Conservation (phyloP, 139 green algal genomes). For the Trebouxia sp. region DNA sequence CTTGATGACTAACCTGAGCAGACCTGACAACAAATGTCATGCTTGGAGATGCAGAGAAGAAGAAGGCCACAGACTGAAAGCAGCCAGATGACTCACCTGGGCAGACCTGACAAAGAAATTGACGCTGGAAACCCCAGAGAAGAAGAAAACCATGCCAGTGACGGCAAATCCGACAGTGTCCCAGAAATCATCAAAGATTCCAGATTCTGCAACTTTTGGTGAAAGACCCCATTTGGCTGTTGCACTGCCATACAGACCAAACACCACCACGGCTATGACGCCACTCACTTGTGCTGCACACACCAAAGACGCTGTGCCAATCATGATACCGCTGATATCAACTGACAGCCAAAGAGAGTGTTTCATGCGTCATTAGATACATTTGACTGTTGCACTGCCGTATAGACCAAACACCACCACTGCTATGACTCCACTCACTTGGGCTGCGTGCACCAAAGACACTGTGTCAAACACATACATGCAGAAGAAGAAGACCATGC, state of each 20-base stretch:
- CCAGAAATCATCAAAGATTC: slow-evolving; percentile 66
- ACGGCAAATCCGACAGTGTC: slow-evolving; percentile 58
- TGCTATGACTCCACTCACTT: slow-evolving; percentile 64
- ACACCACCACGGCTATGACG: slow-evolving; percentile 87
- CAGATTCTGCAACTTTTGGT: slow-evolving; percentile 14
- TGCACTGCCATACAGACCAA: slow-evolving; percentile 78
- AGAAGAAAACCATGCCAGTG: slow-evolving; percentile 90
- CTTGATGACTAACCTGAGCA: too few relatives aligned
- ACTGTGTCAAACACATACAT: neutral
- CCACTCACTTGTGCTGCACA: slow-evolving; percentile 36
- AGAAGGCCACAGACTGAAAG: too few relatives aligned
- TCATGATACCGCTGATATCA: neutral
- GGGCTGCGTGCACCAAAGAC: slow-evolving; percentile 4
- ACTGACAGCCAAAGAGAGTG: neutral
- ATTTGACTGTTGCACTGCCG: slow-evolving; percentile 53
- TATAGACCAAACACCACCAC: slow-evolving; percentile 85
- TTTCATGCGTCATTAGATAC: too few relatives aligned
- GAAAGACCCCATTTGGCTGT: slow-evolving; percentile 70
- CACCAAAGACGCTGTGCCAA: neutral
- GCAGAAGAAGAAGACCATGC: slow-evolving; percentile 89
- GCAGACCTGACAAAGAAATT: slow-evolving; percentile 79
- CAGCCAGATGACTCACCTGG: slow-evolving; percentile 24
- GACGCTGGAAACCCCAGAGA: slow-evolving; percentile 61
- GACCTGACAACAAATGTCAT: too few relatives aligned
- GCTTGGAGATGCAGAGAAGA: neutral